Percentiles rank a stretch among this genome's conserved stretches.
Conservation (phyloP, 2,329 filamentous ascomycete genomes). For the Colletotrichum sidae region DNA sequence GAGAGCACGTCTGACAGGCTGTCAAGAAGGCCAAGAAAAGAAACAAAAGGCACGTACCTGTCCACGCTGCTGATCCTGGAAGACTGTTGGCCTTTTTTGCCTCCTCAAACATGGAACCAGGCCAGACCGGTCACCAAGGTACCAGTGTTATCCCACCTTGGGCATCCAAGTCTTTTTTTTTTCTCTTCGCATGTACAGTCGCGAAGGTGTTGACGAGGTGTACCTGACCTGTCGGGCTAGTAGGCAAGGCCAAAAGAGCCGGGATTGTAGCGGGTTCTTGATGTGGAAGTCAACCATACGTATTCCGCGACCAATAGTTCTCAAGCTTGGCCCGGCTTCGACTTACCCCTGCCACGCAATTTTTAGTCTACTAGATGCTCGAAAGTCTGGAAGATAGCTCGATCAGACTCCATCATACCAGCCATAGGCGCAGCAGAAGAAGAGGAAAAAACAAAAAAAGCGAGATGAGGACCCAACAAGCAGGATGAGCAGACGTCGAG, state of each 20-base stretch:
- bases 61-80: conserved; percentile 6
- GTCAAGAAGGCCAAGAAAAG: conserved; percentile 26
- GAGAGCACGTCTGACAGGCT: conserved; percentile 7
- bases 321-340: conserved; percentile 1
- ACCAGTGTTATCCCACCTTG: conserved; percentile 4
- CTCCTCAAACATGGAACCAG: conserved; percentile 13
- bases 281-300: conserved; percentile 28
- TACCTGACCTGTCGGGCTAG: conserved; percentile 18
- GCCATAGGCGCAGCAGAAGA: no score
- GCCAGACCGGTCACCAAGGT: neutral
- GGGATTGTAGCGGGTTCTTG: conserved; percentile 13
- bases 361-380: conserved; percentile 10
- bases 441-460: neutral
- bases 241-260: conserved; percentile 15
- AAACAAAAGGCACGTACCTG: conserved; percentile 33
- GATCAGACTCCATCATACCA: conserved; percentile 2
- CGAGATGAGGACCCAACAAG: neutral
- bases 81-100: conserved; percentile 17
- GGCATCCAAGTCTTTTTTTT: conserved; percentile 22
- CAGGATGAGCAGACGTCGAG: neutral
- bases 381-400: conserved; percentile 1
- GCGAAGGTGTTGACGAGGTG: conserved; percentile 22
- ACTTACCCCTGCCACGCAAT: conserved; percentile 17
- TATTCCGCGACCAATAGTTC: conserved; percentile 9
- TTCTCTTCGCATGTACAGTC: conserved; percentile 2